Evolutionary conservation across 1,284 basidiomycete species (phyloP), one percentile per base, ranked within the genome.

Genomic region (Abortiporus biennis): DNA sequence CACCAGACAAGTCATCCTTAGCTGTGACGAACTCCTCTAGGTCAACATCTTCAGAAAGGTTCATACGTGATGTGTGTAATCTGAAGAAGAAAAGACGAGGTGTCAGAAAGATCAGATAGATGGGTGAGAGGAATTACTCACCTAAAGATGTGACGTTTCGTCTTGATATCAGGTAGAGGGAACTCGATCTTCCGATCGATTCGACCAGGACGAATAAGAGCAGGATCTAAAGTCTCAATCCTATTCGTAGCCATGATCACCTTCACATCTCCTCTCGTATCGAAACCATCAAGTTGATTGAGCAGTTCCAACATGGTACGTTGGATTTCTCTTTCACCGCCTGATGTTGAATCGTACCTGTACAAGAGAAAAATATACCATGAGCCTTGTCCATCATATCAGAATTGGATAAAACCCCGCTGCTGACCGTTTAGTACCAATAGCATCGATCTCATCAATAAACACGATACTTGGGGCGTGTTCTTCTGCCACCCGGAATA

Each of bases 181-280:
- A 93, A 91, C 59, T 94, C 92, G 46, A 99, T 99, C 75, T 99
- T 99, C 44, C 96, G 79, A 59, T 99, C 96, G 53, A 99, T 98
- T 59, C 96, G 92, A 40, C 96, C 96, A 2, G 96, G 95, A 47
- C 96, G 89, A 57, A 98, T 96, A 43, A 99, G 80, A 15, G 95
- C 95, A 36, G 95, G 95, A 64, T 99, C 95, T 34, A 99, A 77
- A 2, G 88, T 84, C 61, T 97, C 93, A 53, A 99, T 98, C 67
- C 79, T 82, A 68, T 95, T 95, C 29, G 88, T 92, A 19, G 90
- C 90, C 85, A 89, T 88, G 60, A 92, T 92, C 54, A 97, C 94
- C 68, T 99, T 99, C 50, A 99, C 95, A 61, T 99, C 95, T 23
- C 94, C 93, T 46, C 94, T 81, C n/a, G 92, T 93, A 63, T 99